phyloP scores from a whole-genome alignment of 768 basidiomycete species.

The Bullera alba region DNA sequence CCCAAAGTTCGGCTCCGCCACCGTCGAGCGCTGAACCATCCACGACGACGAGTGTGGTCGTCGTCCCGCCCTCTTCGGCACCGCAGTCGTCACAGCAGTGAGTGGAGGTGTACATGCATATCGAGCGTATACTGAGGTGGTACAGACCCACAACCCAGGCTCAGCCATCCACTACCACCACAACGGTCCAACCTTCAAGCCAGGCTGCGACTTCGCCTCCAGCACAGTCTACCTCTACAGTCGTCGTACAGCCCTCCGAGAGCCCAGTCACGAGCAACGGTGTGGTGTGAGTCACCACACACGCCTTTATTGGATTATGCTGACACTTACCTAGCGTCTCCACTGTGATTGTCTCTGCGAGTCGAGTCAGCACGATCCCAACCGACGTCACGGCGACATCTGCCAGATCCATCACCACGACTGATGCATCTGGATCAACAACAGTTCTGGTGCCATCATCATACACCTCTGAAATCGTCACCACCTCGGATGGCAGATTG shows the following conservation, averaged over 20 bases:
- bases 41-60: too few species aligned
- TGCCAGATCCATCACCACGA: constrained; percentile 36
- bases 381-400: constrained; percentile 26
- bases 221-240: not conserved
- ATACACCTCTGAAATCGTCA: constrained; percentile 33
- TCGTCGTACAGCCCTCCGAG: constrained; percentile 2
- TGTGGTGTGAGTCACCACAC: too few species aligned
- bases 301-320: too few species aligned
- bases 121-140: too few species aligned
- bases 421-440: constrained; percentile 25
- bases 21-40: too few species aligned
- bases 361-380: not conserved
- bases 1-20: too few species aligned
- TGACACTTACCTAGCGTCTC: constrained; percentile 18
- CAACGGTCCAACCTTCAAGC: constrained; percentile 15
- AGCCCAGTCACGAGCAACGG: too few species aligned
- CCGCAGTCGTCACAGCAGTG: too few species aligned
- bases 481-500: constrained; percentile 37
- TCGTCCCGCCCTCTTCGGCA: too few species aligned
- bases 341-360: constrained; percentile 17
- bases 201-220: constrained; percentile 1
- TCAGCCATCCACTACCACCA: constrained; percentile 7
- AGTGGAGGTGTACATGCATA: too few species aligned
- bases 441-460: constrained; percentile 34
- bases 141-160: not conserved